Base-by-base conservation (phyloP, 495 filamentous ascomycete genomes). In the Jackrogersella minutella region DNA sequence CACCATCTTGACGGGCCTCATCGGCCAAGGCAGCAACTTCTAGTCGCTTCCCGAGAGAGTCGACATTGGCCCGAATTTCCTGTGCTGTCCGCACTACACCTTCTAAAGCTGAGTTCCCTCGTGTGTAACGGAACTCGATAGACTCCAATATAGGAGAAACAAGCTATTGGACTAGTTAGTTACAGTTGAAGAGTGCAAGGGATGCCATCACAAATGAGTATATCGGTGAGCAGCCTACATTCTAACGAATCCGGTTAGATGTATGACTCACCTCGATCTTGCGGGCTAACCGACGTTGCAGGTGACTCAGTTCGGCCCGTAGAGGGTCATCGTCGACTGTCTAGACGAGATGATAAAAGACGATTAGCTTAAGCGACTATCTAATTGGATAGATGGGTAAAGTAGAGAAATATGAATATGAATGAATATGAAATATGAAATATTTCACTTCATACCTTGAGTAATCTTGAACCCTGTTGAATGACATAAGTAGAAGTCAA, bases 101-200 rank as follows among this genome's bases (percentile, higher is more conserved):
- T 72, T 97, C 93, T 2, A 99, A 83, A 52, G 93, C 91, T 0
- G 93, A 92, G 72, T 99, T 97, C n/a, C 96, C 96, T 68, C 96
- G 87, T 21, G 53, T 60, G 37, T 54, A 51, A 21, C 50, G 53
- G 36, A 71, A 69, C 56, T 75, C 73, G 26, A 75, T 73, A 8
- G 70, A 65, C 17, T 75, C 73, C 22, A 75, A 52, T 22, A 74
- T 74, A 5, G 72, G 72, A 24, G 72, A 73, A 5, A 74, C 58
- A 14, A 74, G 51, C 72, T 74, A 19, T 19, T 26, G 0, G 36
- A 30, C 14, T 40, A 3, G 17, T 67, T 53, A 66, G 62, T 26
- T 11, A 49, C 4, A 24, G 46, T 31, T 43, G 3, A 16, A n/a
- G 26, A 59, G 2, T 30, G 7, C 4, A 17, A 43, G 16, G n/a